phyloP scores from a whole-genome alignment of 2,329 filamentous ascomycete genomes.

The Teratosphaeria viscida region DNA sequence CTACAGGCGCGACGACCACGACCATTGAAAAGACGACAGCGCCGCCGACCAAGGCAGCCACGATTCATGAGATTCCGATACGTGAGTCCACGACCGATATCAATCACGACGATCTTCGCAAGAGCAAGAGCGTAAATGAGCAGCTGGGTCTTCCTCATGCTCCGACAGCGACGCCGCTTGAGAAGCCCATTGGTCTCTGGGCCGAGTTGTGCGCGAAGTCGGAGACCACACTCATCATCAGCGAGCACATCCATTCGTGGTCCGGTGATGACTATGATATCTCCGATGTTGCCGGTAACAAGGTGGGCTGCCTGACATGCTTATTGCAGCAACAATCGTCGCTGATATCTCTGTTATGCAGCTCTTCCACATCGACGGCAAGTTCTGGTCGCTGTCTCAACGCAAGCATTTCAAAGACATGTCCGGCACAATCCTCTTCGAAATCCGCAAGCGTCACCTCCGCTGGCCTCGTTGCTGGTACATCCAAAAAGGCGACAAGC shows the following conservation, averaged over 20 bases:
- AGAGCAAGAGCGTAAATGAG: not conserved
- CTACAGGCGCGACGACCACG: not conserved
- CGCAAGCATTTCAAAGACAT: not conserved
- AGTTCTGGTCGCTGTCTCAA: not conserved
- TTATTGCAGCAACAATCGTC: not conserved
- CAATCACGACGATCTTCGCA: not conserved
- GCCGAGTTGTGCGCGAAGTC: not conserved
- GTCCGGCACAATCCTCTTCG: not conserved
- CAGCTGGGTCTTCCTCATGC: not conserved
- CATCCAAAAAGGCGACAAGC: not conserved
- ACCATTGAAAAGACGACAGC: not conserved
- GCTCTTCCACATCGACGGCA: slow-evolving; percentile 1
- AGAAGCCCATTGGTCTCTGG: not conserved
- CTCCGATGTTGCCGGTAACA: not conserved
- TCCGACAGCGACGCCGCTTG: not conserved
- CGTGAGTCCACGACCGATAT: not conserved
- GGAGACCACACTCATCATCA: not conserved
- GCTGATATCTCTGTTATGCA: not conserved
- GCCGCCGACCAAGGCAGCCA: not conserved
- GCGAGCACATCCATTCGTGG: not conserved
- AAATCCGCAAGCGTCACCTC: not conserved
- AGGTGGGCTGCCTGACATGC: not conserved
- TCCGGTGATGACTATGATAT: not conserved
- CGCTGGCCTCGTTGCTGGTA: not conserved
- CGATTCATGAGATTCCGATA: not conserved